Percentiles rank a stretch among this genome's conserved stretches.
Conservation (phyloP, 805 yeast species). For the Tetrapisispora nanseiensis region DNA sequence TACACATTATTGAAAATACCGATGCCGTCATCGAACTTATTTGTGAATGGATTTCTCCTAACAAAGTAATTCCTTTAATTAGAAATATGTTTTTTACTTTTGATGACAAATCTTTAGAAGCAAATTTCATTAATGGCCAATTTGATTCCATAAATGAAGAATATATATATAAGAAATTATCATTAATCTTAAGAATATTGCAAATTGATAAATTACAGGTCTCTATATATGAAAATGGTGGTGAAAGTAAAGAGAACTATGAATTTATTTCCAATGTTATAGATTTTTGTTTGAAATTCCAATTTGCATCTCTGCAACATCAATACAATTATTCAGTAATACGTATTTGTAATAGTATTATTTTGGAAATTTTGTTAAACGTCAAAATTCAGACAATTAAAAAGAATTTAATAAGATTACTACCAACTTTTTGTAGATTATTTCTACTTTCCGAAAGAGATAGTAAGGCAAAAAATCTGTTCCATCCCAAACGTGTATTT, state of each 20-base stretch:
- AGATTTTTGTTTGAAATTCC: conserved; percentile 50
- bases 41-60: conserved; percentile 33
- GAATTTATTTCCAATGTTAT: conserved; percentile 39
- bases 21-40: conserved; percentile 29
- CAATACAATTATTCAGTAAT: conserved; percentile 41
- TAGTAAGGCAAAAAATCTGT: conserved; percentile 33
- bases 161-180: conserved; percentile 50
- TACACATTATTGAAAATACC: neutral
- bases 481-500: conserved; percentile 53
- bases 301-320: conserved; percentile 37
- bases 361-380: conserved; percentile 40
- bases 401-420: conserved; percentile 40
- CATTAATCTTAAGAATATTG: conserved; percentile 49
- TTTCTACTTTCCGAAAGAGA: conserved; percentile 44
- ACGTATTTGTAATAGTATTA: conserved; percentile 52
- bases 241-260: conserved; percentile 9
- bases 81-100: conserved; percentile 15
- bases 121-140: conserved; percentile 7
- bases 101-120: conserved; percentile 9
- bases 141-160: conserved; percentile 30
- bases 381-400: conserved; percentile 35
- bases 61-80: conserved; percentile 12
- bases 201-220: conserved; percentile 27
- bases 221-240: conserved; percentile 12
- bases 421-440: conserved; percentile 45